Conservation (phyloP, 305 asterid genomes). For the Fraxinus platypoda region DNA sequence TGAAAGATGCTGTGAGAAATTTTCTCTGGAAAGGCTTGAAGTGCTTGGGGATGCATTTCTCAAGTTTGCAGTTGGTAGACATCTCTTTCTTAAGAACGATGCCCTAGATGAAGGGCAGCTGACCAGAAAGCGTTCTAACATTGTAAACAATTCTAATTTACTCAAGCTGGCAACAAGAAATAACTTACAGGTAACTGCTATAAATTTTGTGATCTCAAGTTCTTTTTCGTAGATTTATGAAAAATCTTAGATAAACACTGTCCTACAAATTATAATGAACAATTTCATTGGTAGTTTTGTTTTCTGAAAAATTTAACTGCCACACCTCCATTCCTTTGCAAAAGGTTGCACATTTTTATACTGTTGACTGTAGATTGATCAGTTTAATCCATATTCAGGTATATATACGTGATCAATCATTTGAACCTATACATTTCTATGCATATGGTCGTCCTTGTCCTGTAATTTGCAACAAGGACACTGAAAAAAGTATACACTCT, state of each 20-base stretch:
- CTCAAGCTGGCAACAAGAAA: conserved; percentile 59
- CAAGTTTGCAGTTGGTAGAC: conserved; percentile 90
- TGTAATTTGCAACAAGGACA: conserved; percentile 55
- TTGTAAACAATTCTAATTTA: conserved; percentile 77
- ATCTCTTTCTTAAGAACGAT: conserved; percentile 68
- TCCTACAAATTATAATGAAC: neutral
- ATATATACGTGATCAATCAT: conserved; percentile 86
- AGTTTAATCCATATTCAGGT: conserved; percentile 42
- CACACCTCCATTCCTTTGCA: conserved; percentile 12
- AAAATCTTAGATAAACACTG: neutral
- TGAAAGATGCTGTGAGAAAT: conserved; percentile 76
- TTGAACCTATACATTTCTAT: conserved; percentile 66
- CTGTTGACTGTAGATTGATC: neutral
- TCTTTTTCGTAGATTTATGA: conserved; percentile 4
- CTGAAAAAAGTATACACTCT: conserved; percentile 59
- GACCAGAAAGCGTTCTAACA: conserved; percentile 81
- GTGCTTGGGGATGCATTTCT: conserved; percentile 99
- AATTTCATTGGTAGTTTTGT: conserved; percentile 17
- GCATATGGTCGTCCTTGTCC: conserved; percentile 82
- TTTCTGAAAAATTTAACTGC: conserved; percentile 9
- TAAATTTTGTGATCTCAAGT: conserved; percentile 7
- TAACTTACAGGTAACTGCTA: conserved; percentile 70
- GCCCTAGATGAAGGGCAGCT: conserved; percentile 92
- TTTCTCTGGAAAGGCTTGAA: conserved; percentile 97
- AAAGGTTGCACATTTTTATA: neutral